Evolutionary conservation across 768 basidiomycete species (phyloP), one percentile per base, ranked within the genome.

Genomic region (Scleroderma bovista): DNA sequence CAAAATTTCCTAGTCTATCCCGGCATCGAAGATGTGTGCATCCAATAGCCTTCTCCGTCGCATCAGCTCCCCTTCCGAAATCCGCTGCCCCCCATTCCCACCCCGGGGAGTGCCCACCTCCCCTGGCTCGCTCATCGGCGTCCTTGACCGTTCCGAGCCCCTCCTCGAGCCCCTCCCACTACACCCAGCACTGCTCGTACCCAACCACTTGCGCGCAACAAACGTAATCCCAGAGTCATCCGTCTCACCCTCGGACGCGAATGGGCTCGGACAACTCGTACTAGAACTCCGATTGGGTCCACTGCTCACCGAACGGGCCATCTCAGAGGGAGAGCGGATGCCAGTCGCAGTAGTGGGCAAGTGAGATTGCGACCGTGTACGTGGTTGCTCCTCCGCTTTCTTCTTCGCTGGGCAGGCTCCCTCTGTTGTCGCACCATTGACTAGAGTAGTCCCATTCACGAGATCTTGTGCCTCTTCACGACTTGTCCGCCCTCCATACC

Each of bases 21-120:
- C 20, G 46, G 54, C 56, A 16, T 65, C 66, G 75, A 71, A 83
- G 44, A 86, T 81, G 61, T 87, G 84, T 46, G 83, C 76, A 56
- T 88, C 86, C 47, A 93, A 71, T 63, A 93, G 63, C 59, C 91
- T 78, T 46, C 87, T 78, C 57, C 92, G 75, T 58, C 83, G 71
- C 75, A 93, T 84, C 63, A 92, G 65, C 66, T 89, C 88, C 17
- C 72, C 77, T 66, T 91, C 88, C n/a, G 78, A 76, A 50, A 88
- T 89, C 37, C 80, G 82, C 54, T 84, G 81, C 16, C 86, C 84
- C 13, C 57, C 79, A 65, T 55, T 67, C 1, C 56, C 57, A 10
- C 19, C 55, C 2, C 65, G 57, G 2, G 65, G 66, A 1, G 62
- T 69, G 2, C 63, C 53, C n/a, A 53, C 68, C 66, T 67, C 44